Evolutionary conservation across 495 filamentous ascomycete species (phyloP).

Genomic region (Neurospora sp.): DNA sequence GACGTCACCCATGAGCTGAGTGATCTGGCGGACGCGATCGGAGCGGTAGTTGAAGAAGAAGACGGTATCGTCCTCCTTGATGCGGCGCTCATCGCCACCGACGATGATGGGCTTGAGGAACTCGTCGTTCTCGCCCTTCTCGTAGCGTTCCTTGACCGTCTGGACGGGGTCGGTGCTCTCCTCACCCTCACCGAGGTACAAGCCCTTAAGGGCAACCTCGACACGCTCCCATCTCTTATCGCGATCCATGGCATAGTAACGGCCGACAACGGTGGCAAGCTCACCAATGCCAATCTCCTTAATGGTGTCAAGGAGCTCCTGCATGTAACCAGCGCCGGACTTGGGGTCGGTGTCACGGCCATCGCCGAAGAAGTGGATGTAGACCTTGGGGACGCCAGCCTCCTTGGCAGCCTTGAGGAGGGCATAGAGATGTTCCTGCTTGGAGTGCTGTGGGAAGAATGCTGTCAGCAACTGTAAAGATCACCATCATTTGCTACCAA

Average conservation of each 20-base stretch:
- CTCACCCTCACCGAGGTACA: conserved; percentile 80
- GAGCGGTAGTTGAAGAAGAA: conserved; percentile 99
- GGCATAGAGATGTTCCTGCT: conserved; percentile 84
- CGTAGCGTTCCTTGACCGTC: conserved; percentile 81
- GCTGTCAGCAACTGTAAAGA: conserved; percentile 7
- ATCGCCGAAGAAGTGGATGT: conserved; percentile 98
- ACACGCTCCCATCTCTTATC: conserved; percentile 98
- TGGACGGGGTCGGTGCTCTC: conserved; percentile 72
- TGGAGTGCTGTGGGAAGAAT: conserved; percentile 52
- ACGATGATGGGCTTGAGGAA: conserved; percentile 98
- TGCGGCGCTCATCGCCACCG: conserved; percentile 69
- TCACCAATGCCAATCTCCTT: conserved; percentile 79
- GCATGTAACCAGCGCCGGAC: conserved; percentile 75
- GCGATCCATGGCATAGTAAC: conserved; percentile 98
- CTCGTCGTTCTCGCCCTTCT: conserved; percentile 83
- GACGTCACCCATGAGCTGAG: conserved; percentile 82
- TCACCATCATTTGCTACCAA: neutral
- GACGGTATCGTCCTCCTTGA: conserved; percentile 85
- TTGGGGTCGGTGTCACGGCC: conserved; percentile 97
- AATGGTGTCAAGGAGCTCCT: conserved; percentile 64
- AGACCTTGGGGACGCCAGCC: conserved; percentile 76
- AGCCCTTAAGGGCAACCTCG: conserved; percentile 77
- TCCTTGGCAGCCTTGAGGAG: conserved; percentile 85
- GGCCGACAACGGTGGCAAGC: conserved; percentile 87
- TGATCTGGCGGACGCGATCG: conserved; percentile 93